Base-by-base conservation (phyloP, 2,329 filamentous ascomycete species). In the Cladosporium phlei region DNA sequence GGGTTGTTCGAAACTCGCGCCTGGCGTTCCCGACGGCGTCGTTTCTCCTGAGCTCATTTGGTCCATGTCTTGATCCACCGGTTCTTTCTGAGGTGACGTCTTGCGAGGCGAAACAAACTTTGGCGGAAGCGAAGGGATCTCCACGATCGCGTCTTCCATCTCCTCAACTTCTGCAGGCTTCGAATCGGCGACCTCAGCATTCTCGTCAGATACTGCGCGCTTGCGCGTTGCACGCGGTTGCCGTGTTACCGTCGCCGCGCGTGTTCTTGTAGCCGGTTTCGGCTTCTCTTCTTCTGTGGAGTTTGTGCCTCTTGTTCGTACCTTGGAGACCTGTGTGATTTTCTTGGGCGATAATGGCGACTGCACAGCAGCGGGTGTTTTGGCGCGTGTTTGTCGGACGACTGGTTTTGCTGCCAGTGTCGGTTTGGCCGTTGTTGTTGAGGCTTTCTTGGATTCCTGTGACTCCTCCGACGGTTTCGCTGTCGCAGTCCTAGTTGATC, bases 301-400 rank as follows among this genome's bases (percentile, higher is more conserved):
- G 11, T 22, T 33, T 24, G 46, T 51, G 21, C 33, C 51, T 22
- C 50, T 52, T 8, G 53, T 47, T 4, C 48, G 47, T 25, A 49
- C 48, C 38, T 51, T 59, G 6, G 58, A 52, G 11, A 65, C 56
- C 48, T 66, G 63, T 5, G 62, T 63, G 50, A 62, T 59, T 55
- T 66, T 66, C 54, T 65, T 65, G 4, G 64, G 60, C 21, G 62
- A 65, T 12, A 66, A 53, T 14, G 63, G 38, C 28, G 14, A 27
- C 25, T 30, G 38, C n/a, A n/a, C n/a, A 29, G 49, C 44, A 39
- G 30, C 33, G 11, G 22, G 33, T 30, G 38, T 19, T 37, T 42
- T 48, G 30, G 32, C 17, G 20, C 32, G 29, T 16, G 44, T 39
- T 19, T 49, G 35, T 21, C 40, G 19, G 30, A 43, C 22, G 30